These are phyloP conservation scores for Solioccasus polychromus DNA, from an alignment of 768 basidiomycete genomes.

Conservation along the genomic window DNA sequence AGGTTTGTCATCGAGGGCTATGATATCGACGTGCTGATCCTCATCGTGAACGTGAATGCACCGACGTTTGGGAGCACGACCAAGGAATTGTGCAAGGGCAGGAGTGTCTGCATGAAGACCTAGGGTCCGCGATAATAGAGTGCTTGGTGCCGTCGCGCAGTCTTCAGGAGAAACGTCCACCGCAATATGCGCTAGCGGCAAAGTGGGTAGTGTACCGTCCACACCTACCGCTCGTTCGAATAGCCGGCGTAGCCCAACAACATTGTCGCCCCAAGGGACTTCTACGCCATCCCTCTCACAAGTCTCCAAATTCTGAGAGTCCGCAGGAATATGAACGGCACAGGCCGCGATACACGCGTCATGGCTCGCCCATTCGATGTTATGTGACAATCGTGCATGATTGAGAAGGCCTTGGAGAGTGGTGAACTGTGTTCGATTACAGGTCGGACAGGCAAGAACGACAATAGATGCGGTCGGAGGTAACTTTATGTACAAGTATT, in stretches of 20 bases:
- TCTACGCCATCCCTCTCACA: slow-evolving; percentile 40
- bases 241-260: slow-evolving; percentile 45
- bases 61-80: slow-evolving; percentile 40
- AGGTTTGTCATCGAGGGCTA: slow-evolving; percentile 8
- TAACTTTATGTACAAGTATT: slow-evolving; percentile 40
- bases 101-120: slow-evolving; percentile 52
- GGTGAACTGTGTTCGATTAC: slow-evolving; percentile 45
- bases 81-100: slow-evolving; percentile 49
- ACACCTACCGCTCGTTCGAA: slow-evolving; percentile 51
- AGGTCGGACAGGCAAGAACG: slow-evolving; percentile 42
- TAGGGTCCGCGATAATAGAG: slow-evolving; percentile 45
- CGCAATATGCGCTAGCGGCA: background rate
- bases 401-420: slow-evolving; percentile 52
- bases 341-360: slow-evolving; percentile 50
- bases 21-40: slow-evolving; percentile 34
- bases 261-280: slow-evolving; percentile 29
- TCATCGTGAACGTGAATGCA: slow-evolving; percentile 38
- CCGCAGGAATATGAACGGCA: slow-evolving; percentile 35
- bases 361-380: slow-evolving; percentile 47
- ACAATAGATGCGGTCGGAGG: slow-evolving; percentile 28
- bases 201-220: slow-evolving; percentile 19
- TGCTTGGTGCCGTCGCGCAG: slow-evolving; percentile 24
- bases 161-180: slow-evolving; percentile 6
- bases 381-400: slow-evolving; percentile 49
- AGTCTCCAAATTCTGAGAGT: slow-evolving; percentile 33